Evolutionary conservation across 75 land plant genomes (phyloP).

Genomic region (Pinus taeda): DNA sequence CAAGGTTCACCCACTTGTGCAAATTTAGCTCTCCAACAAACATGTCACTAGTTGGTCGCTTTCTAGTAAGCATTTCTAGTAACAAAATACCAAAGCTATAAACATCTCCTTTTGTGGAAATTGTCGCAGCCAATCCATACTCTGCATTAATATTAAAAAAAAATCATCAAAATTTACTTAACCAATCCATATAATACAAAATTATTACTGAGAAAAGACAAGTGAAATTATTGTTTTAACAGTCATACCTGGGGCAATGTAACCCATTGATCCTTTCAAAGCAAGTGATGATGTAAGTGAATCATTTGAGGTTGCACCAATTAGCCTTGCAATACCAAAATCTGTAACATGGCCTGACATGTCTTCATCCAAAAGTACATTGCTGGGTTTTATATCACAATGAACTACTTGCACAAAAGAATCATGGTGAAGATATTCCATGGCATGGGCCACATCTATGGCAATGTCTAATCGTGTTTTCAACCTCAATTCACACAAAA

Average conservation of each 20-base stretch:
- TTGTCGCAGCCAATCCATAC: conserved; percentile 5
- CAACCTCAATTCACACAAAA: not conserved
- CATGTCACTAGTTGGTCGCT: not conserved
- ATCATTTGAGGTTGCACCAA: not conserved
- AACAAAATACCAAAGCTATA: conserved; percentile 32
- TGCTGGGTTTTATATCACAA: conserved; percentile 4
- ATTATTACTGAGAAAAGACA: not conserved
- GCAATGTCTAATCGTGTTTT: not conserved
- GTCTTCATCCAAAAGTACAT: conserved; percentile 7
- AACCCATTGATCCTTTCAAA: not conserved
- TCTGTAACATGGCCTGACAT: conserved; percentile 3
- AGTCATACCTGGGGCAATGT: not conserved
- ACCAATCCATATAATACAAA: not conserved
- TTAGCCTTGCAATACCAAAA: conserved; percentile 12
- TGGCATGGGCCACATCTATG: too few relatives aligned
- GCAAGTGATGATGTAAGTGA: not conserved
- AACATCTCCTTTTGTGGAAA: conserved; percentile 26
- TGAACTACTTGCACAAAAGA: too few relatives aligned
- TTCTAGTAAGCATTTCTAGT: conserved; percentile 24
- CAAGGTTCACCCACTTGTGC: not conserved
- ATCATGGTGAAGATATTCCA: too few relatives aligned
- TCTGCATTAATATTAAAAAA: conserved; percentile 15
- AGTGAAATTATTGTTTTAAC: not conserved
- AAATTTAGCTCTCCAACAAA: not conserved
- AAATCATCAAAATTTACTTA: not conserved